phyloP scores from a whole-genome alignment of 2,329 filamentous ascomycete genomes.

The Aciculosporium take region DNA sequence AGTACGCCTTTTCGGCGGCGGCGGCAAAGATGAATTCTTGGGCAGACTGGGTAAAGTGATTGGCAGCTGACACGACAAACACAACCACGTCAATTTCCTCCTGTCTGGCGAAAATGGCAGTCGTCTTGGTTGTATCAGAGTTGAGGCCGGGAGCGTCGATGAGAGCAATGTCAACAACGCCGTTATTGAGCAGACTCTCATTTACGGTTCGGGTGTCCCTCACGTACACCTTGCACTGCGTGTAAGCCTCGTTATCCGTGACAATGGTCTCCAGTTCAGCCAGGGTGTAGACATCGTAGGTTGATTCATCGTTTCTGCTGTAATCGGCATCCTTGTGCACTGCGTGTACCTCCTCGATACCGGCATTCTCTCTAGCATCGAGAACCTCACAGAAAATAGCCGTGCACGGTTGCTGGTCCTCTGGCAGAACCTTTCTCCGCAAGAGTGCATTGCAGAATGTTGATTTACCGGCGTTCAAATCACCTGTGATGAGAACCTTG shows the following conservation, averaged over 20 bases:
- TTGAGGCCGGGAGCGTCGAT: slow-evolving; percentile 96
- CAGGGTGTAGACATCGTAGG: slow-evolving; percentile 75
- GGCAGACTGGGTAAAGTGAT: slow-evolving; percentile 95
- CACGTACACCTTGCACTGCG: slow-evolving; percentile 94
- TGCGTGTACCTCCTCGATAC: slow-evolving; percentile 88
- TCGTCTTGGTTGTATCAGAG: slow-evolving; percentile 91
- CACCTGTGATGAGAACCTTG: slow-evolving; percentile 90
- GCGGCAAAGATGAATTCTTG: slow-evolving; percentile 96
- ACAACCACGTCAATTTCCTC: slow-evolving; percentile 98
- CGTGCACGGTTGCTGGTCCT: slow-evolving; percentile 96
- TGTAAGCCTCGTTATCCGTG: slow-evolving; percentile 72
- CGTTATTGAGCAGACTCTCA: slow-evolving; percentile 90
- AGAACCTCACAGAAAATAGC: slow-evolving; percentile 97
- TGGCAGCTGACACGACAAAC: slow-evolving; percentile 93
- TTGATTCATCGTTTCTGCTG: slow-evolving; percentile 81
- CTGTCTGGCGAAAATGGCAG: slow-evolving; percentile 88
- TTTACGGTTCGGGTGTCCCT: slow-evolving; percentile 80
- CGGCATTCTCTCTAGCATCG: slow-evolving; percentile 79
- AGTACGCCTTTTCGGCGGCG: slow-evolving; percentile 92
- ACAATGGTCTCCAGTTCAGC: slow-evolving; percentile 78
- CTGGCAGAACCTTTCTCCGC: slow-evolving; percentile 79
- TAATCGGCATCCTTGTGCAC: slow-evolving; percentile 72
- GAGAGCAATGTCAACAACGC: slow-evolving; percentile 91
- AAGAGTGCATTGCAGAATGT: slow-evolving; percentile 98
- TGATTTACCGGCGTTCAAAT: slow-evolving; percentile 93